Conservation (phyloP, 148 eudicot genomes). For the Amaranthus palmeri region DNA sequence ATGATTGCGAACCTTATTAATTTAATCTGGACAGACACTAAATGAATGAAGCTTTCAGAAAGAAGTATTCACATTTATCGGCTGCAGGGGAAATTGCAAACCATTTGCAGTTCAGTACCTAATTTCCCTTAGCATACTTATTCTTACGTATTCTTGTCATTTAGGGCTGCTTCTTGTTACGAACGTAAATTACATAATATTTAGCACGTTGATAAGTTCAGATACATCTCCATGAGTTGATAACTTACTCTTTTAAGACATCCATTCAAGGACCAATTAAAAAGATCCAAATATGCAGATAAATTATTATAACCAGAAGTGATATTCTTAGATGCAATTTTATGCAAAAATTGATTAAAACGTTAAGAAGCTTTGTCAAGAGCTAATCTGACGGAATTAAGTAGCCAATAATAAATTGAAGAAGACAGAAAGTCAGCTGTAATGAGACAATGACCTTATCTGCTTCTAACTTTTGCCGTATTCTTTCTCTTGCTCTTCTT, state of each 20-base stretch:
- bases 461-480: conserved; percentile 65
- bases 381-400: neutral
- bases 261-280: neutral
- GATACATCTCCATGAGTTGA: neutral
- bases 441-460: conserved; percentile 55
- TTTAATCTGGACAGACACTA: neutral
- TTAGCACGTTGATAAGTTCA: neutral
- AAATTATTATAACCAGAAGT: neutral
- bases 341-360: neutral
- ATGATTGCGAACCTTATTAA: neutral
- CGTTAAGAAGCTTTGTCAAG: neutral
- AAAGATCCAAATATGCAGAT: neutral
- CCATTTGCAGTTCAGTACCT: neutral
- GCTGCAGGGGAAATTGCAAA: neutral
- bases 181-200: neutral
- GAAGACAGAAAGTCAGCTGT: conserved; percentile 6
- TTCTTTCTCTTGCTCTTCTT: conserved; percentile 53
- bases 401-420: neutral
- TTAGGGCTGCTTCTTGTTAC: neutral
- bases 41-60: neutral
- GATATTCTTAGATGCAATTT: neutral
- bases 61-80: no score
- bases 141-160: neutral
- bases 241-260: conserved; percentile 1
- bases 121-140: neutral